These are phyloP conservation scores for Cryptococcus deneoformans DNA, from an alignment of 1,284 basidiomycete species.

Conservation along the genomic window DNA sequence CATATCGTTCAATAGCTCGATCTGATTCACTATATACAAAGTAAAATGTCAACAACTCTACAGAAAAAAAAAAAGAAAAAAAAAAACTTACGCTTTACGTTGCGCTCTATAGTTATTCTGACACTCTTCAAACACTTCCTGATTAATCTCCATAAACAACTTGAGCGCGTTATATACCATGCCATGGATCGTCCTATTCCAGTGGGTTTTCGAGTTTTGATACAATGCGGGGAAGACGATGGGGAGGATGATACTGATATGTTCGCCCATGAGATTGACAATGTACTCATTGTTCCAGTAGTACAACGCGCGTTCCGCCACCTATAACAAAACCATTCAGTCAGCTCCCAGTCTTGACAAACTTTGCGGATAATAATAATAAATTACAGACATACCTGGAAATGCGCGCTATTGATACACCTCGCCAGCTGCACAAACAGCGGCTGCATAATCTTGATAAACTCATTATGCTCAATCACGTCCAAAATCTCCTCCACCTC, in stretches of 20 bases:
- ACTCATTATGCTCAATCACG: slow-evolving; percentile 95
- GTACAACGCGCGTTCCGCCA: slow-evolving; percentile 87
- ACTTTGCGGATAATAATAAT: too few relatives aligned
- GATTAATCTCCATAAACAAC: slow-evolving; percentile 99
- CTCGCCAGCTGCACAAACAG: slow-evolving; percentile 93
- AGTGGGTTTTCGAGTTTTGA: slow-evolving; percentile 94
- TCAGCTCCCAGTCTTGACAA: neutral
- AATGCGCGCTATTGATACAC: slow-evolving; percentile 99
- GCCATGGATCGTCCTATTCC: slow-evolving; percentile 98
- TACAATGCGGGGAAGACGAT: slow-evolving; percentile 99
- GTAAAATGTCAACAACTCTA: neutral
- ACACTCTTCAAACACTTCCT: slow-evolving; percentile 89
- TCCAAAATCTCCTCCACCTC: slow-evolving; percentile 99
- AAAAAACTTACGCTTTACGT: slow-evolving; percentile 67
- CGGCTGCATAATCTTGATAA: slow-evolving; percentile 92
- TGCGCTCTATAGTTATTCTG: slow-evolving; percentile 92
- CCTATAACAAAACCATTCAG: slow-evolving; percentile 46
- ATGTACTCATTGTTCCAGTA: slow-evolving; percentile 99
- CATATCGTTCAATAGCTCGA: slow-evolving; percentile 71
- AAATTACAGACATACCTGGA: slow-evolving; percentile 60
- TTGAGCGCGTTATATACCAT: slow-evolving; percentile 99
- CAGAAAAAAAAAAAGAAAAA: neutral
- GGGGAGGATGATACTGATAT: slow-evolving; percentile 82
- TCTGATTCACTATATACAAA: slow-evolving; percentile 67
- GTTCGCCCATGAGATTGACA: slow-evolving; percentile 98